These are phyloP conservation scores for Flaveria sonorensis DNA, from an alignment of 129 eudicot species.

Conservation along the genomic window DNA sequence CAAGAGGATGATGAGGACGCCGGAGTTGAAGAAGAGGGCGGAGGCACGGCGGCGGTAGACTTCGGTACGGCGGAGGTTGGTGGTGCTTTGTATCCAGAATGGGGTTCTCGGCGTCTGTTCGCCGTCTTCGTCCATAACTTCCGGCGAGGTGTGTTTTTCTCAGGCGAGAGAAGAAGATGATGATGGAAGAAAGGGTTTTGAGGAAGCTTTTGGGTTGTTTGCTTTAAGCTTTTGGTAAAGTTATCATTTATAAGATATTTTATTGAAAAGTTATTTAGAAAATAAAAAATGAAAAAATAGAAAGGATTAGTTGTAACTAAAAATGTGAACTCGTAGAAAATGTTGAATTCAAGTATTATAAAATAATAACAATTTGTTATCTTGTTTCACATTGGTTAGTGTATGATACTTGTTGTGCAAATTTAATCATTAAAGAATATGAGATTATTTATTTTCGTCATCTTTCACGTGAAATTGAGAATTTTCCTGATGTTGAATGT, in stretches of 20 bases:
- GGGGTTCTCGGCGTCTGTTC: slow-evolving; percentile 54
- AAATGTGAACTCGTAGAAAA: not conserved
- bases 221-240: slow-evolving; percentile 35
- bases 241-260: slow-evolving; percentile 6
- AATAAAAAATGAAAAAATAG: no score
- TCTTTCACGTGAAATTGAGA: not conserved
- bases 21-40: slow-evolving; percentile 69
- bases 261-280: not conserved
- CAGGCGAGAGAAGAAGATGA: not conserved
- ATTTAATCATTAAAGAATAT: not conserved
- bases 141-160: not conserved
- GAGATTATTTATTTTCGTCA: not conserved
- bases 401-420: not conserved
- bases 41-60: slow-evolving; percentile 60
- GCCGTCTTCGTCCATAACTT: slow-evolving; percentile 62
- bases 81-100: slow-evolving; percentile 72
- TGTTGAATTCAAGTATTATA: not conserved
- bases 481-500: not conserved
- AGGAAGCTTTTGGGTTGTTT: slow-evolving; percentile 27
- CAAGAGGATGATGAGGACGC: slow-evolving; percentile 52
- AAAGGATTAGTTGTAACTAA: not conserved
- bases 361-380: not conserved
- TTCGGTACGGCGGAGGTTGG: slow-evolving; percentile 61
- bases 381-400: slow-evolving; percentile 3
- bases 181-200: slow-evolving; percentile 22